A percentile compares a stretch with the other conserved stretches of the same genome.
These are phyloP conservation scores for Ramaria sp. DNA, from an alignment of 768 basidiomycete genomes.

Conservation along the genomic window DNA sequence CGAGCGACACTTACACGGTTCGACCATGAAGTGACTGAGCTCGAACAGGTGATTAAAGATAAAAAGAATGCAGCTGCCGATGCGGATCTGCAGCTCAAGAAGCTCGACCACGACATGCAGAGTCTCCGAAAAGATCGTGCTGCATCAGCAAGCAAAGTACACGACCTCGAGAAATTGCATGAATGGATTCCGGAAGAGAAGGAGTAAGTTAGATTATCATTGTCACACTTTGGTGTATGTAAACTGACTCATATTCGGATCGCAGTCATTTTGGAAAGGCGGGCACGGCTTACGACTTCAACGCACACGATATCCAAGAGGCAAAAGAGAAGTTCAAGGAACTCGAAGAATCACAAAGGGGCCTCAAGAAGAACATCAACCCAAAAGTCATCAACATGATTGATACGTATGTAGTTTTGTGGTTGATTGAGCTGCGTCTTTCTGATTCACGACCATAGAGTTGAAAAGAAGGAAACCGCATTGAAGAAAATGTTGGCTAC, in stretches of 20 bases:
- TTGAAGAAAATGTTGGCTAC: conserved; percentile 81
- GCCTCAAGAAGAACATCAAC: conserved; percentile 93
- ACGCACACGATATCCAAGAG: conserved; percentile 44
- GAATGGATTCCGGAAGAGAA: conserved; percentile 87
- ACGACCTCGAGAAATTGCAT: conserved; percentile 68
- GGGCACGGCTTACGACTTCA: conserved; percentile 77
- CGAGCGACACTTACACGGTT: conserved; percentile 80
- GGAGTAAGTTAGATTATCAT: conserved; percentile 44
- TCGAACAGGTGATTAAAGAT: conserved; percentile 71
- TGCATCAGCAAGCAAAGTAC: conserved; percentile 37
- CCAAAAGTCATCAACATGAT: conserved; percentile 94
- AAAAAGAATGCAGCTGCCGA: conserved; percentile 66
- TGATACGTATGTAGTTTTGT: conserved; percentile 52
- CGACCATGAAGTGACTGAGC: conserved; percentile 76
- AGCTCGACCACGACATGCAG: conserved; percentile 62
- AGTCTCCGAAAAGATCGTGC: conserved; percentile 55
- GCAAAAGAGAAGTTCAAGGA: conserved; percentile 58
- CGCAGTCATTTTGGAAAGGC: conserved; percentile 73
- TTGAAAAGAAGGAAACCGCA: conserved; percentile 86
- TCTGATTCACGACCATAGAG: conserved; percentile 32
- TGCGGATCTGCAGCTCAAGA: conserved; percentile 51
- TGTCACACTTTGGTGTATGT: not conserved
- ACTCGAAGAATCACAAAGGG: conserved; percentile 67
- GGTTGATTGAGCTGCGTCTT: not conserved
- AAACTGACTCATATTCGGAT: too few relatives aligned